Percentiles rank a stretch among this genome's conserved stretches.
phyloP scores from a whole-genome alignment of 148 eudicot genomes.

The Rhododendron williamsianum region DNA sequence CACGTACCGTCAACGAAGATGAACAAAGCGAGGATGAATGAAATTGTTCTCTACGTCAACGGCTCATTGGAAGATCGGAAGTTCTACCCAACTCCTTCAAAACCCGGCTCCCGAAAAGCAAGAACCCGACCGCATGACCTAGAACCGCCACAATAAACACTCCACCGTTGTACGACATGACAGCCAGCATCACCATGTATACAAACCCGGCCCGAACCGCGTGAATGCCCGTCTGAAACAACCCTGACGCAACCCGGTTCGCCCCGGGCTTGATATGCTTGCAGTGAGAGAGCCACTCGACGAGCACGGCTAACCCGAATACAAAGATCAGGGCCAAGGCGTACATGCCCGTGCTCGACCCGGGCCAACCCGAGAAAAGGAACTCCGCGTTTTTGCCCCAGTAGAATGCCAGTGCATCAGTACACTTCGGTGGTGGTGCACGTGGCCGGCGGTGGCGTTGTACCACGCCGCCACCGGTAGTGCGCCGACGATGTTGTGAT shows the following conservation, averaged over 20 bases:
- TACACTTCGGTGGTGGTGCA: constrained; percentile 12
- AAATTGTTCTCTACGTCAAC: not conserved
- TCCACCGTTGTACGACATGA: constrained; percentile 67
- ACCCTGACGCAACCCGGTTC: constrained; percentile 30
- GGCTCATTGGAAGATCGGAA: not conserved
- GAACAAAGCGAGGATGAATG: not conserved
- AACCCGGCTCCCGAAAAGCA: constrained; percentile 36
- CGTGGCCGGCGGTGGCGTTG: not conserved
- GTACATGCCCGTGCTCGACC: constrained; percentile 55
- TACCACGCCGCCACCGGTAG: constrained; percentile 13
- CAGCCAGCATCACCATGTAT: constrained; percentile 65
- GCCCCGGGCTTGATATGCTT: constrained; percentile 37
- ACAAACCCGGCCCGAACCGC: constrained; percentile 48
- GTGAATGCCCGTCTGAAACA: constrained; percentile 43
- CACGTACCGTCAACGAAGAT: not conserved
- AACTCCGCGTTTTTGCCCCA: constrained; percentile 59
- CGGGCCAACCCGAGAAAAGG: constrained; percentile 75
- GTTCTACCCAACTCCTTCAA: not conserved
- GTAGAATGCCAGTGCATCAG: constrained; percentile 46
- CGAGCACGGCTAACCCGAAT: constrained; percentile 45
- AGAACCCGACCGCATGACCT: constrained; percentile 66
- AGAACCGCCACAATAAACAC: constrained; percentile 55
- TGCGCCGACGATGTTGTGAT: constrained; percentile 20
- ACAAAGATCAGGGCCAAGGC: constrained; percentile 46
- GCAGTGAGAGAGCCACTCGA: constrained; percentile 48